Base-by-base conservation (phyloP, 805 yeast species). In the Cyberlindnera euphorbiiphila region DNA sequence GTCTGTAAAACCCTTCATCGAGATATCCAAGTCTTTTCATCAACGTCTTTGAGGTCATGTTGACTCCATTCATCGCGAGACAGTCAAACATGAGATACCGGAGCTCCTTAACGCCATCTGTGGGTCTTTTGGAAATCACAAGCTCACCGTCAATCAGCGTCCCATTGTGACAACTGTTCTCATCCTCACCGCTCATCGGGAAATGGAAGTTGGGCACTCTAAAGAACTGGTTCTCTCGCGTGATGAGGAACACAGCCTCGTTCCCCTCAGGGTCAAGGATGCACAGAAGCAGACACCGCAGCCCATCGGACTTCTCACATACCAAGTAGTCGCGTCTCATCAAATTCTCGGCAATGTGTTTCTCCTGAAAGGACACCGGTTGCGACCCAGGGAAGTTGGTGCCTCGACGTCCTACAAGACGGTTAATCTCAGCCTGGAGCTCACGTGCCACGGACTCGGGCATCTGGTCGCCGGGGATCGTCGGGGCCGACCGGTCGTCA, bases 241-340 rank as follows among this genome's bases (percentile, higher is more conserved):
- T 91, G 26, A 93, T 82, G 47, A 93, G 66, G 53, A 88, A 93
- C 7, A 87, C 85, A 4, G 94, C 91, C 58, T 93, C 98, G 32
- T 86, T 91, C 20, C 78, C 79, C 6, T 78, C 76, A 11, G 83
- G 81, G 38, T 81, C 82, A 46, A 75, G 64, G 7, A 74, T 63
- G 20, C 84, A 61, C 36, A 83, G 71, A 69, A 93, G 68, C 37
- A 93, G 65, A 41, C 94, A 87, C 36, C 99, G 68, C 33, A 91
- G 65, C 0, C 99, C 99, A 61, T 93, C 98, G 0, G 93, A 77
- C 58, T 93, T 93, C 54, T 93, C 99, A 64, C 98, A 94, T 0
- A 93, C 98, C 49, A 79, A 81, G 56, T 89, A 93, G 53, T 94
- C 98, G 41, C 80, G 78, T 4, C 70, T 62, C 55, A 72, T 57